Evolutionary conservation across 371 early-diverging fungal genomes (phyloP), one percentile per base, ranked within the genome.

Genomic region (Mucor velutinosus): DNA sequence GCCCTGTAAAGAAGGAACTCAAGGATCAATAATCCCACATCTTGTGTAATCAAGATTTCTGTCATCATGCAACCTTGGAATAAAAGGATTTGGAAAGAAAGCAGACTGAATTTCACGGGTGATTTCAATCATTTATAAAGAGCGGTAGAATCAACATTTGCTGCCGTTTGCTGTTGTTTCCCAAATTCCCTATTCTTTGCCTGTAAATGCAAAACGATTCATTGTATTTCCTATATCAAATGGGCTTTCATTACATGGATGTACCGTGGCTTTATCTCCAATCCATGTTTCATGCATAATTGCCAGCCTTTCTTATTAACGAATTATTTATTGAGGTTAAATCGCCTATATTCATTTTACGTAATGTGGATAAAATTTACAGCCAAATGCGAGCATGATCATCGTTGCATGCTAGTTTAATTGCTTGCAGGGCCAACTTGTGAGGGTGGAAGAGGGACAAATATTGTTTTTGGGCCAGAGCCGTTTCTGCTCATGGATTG

Each of bases 381-480:
- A 47, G 53, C 23, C 14, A 41, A 41, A 15, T 35, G 33, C 17
- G 41, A 41, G 17, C 17, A 41, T 17, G 41, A 17, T 2, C 41
- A 27, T 53, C 53, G 27, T 23, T 53, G 21, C 47, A 4, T 17
- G 41, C 4, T 41, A 17, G 53, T 11, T 47, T 53, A 53, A 6
- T 53, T 23, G 5, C 15, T 53, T 10, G 53, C 14, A 27, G 64
- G 17, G n/a, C 53, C 37, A 25, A 63, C 64, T 55, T 63, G 64
- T 0, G 56, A 17, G 33, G 67, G 62, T 33, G 67, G 67, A 35
- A 67, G 67, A 30, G 61, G 61, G 8, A 67, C 62, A 14, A 67
- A 67, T 37, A 67, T 56, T 7, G 67, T 67, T 25, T 67, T 67
- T n/a, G 61, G 56, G 1, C 67, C 67, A 32, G 61, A 30, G 6